These are phyloP conservation scores for Posidonia australis DNA, from an alignment of 106 monocot species.

Conservation along the genomic window DNA sequence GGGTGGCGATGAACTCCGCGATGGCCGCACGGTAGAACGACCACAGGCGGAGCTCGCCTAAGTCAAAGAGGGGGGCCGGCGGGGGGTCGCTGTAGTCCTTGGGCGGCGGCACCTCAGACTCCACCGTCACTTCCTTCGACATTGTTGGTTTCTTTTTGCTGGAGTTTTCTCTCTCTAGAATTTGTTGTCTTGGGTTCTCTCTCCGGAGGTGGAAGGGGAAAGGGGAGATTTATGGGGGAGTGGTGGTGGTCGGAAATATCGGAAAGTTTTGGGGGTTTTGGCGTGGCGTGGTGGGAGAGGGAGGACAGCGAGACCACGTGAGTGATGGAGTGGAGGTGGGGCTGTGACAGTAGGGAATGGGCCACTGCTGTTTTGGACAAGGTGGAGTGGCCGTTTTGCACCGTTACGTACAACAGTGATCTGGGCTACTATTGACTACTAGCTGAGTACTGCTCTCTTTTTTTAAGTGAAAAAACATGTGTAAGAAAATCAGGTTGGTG, in stretches of 20 bases:
- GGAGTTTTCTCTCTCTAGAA: neutral
- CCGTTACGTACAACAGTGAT: too few relatives aligned
- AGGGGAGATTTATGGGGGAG: neutral
- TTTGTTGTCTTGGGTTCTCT: neutral
- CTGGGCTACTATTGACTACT: too few relatives aligned
- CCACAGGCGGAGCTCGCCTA: constrained; percentile 26
- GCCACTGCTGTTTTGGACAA: too few relatives aligned
- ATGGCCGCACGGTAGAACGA: constrained; percentile 38
- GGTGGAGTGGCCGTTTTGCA: too few relatives aligned
- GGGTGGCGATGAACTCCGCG: constrained; percentile 39
- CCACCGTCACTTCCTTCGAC: constrained; percentile 33
- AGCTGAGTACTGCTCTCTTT: too few relatives aligned
- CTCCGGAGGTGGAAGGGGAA: neutral
- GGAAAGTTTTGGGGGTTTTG: neutral
- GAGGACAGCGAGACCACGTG: constrained; percentile 9
- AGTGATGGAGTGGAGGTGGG: neutral
- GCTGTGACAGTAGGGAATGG: too few relatives aligned
- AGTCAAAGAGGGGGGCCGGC: constrained; percentile 29
- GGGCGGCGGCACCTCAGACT: constrained; percentile 17
- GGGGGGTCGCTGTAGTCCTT: constrained; percentile 45
- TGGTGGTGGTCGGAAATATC: neutral
- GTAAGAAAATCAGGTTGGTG: too few relatives aligned
- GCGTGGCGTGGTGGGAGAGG: too few relatives aligned
- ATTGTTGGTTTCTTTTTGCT: constrained; percentile 5
- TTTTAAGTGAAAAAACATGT: too few relatives aligned